Evolutionary conservation across 2,329 filamentous ascomycete species (phyloP), one percentile per base, ranked within the genome.

Genomic region (Neurospora sp.): DNA sequence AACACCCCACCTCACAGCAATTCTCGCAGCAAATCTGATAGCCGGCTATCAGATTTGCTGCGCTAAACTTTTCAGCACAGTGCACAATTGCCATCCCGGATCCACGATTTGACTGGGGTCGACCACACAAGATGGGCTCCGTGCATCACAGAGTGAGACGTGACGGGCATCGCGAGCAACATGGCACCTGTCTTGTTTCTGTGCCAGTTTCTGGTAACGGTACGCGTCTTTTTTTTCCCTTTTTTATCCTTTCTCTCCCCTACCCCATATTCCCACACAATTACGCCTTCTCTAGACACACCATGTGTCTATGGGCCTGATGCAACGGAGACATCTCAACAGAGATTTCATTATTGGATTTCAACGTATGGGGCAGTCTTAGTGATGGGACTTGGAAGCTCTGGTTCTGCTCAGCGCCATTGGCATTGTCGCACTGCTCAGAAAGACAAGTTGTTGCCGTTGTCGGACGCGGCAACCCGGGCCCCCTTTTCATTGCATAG

Each of bases 171-270:
- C 52, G 52, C 52, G 52, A 62, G 13, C 52, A 62, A 33, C 52
- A 62, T 62, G 52, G 52, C 52, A 62, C 52, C 52, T 62, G 28
- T 62, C 15, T 2, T 36, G 52, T 62, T 36, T 62, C 4, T 62
- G 52, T 36, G 67, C 67, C 67, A 68, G 36, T 71, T 68, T 70
- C 72, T 70, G 72, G 68, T 73, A 42, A 71, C 71, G 70, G 74
- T 75, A 76, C 74, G 75, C 74, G 74, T 75, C 73, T 73, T 68
- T 71, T 70, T 68, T 72, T 70, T 68, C 66, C 62, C 68, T 58
- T 72, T 67, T 66, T 71, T 69, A 68, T 68, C 67, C 70, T 40
- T 52, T 71, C 46, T 38, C 68, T 72, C 71, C 71, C 68, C 38
- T 70, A 69, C 71, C 36, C 66, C 1, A 52, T 28, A 4, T n/a